Percentiles rank a stretch among this genome's conserved stretches.
phyloP scores from a whole-genome alignment of 148 eudicot species.

The Camellia granthamiana region DNA sequence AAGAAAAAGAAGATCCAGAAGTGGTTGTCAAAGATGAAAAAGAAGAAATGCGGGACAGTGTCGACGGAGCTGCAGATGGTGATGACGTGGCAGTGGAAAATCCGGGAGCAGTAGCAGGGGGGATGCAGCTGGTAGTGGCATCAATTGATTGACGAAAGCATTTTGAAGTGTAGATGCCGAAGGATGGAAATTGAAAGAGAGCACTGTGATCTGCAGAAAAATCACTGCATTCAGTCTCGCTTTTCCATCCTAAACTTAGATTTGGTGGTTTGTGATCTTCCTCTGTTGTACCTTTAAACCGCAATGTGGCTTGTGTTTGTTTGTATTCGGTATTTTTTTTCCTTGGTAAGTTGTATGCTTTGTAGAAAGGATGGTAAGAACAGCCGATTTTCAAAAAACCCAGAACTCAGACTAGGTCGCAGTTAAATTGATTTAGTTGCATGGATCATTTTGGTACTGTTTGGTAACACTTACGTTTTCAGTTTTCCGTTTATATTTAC shows the following conservation, averaged over 20 bases:
- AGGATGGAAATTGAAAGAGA: too few species aligned
- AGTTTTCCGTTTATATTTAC: too few species aligned
- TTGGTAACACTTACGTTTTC: too few species aligned
- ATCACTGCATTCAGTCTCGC: background rate
- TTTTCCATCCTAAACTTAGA: background rate
- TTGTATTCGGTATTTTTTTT: background rate
- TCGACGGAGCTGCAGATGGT: background rate
- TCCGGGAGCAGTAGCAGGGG: background rate
- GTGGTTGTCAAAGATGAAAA: background rate
- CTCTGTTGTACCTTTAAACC: background rate
- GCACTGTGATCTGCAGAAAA: background rate
- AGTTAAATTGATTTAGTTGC: too few species aligned
- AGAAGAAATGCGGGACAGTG: background rate
- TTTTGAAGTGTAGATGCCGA: background rate
- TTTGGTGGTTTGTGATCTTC: background rate
- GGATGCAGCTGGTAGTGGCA: background rate
- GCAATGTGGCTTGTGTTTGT: background rate
- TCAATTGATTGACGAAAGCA: background rate
- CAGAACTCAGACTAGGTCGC: background rate
- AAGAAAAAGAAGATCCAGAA: background rate
- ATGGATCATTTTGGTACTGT: too few species aligned
- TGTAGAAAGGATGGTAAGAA: background rate
- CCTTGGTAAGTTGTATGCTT: background rate
- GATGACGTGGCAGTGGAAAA: background rate
- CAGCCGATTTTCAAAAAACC: background rate